Conservation (phyloP, 1,139 yeast genomes). For the Taiozyma sp. region DNA sequence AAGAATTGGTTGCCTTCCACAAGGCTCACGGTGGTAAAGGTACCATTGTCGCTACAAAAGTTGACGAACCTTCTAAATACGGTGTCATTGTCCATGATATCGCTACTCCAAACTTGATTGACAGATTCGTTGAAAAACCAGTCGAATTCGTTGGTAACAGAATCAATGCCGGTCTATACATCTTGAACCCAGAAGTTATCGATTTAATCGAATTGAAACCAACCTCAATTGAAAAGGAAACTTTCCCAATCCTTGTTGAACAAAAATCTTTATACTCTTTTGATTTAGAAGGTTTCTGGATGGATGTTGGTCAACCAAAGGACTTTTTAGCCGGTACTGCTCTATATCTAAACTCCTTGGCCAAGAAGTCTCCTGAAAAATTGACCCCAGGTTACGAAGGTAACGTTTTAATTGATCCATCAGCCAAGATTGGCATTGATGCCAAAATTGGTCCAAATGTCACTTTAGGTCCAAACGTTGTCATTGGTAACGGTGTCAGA, state of each 20-base stretch:
- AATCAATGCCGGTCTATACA: conserved; percentile 95
- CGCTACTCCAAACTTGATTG: conserved; percentile 88
- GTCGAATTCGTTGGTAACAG: conserved; percentile 98
- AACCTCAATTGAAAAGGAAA: conserved; percentile 98
- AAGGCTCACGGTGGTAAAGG: conserved; percentile 95
- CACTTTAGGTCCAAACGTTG: conserved; percentile 94
- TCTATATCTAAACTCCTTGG: conserved; percentile 79
- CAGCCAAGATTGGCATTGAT: conserved; percentile 87
- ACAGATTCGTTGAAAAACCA: conserved; percentile 99
- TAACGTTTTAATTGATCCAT: conserved; percentile 89
- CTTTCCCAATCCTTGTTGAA: conserved; percentile 95
- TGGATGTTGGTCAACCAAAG: conserved; percentile 99
- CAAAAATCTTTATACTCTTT: conserved; percentile 86
- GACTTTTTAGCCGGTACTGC: conserved; percentile 97
- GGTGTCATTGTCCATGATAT: conserved; percentile 99
- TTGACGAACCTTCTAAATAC: conserved; percentile 98
- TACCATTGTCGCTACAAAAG: conserved; percentile 98
- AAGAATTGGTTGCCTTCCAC: conserved; percentile 91
- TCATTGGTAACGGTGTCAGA: conserved; percentile 98
- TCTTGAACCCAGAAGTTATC: conserved; percentile 93
- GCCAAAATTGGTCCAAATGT: conserved; percentile 99
- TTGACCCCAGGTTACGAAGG: conserved; percentile 67
- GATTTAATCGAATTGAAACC: conserved; percentile 97
- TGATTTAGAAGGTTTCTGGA: conserved; percentile 99
- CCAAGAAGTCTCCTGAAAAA: conserved; percentile 71